Evolutionary conservation across 345 rosid species (phyloP).

Genomic region (Rhodomyrtus tomentosa): DNA sequence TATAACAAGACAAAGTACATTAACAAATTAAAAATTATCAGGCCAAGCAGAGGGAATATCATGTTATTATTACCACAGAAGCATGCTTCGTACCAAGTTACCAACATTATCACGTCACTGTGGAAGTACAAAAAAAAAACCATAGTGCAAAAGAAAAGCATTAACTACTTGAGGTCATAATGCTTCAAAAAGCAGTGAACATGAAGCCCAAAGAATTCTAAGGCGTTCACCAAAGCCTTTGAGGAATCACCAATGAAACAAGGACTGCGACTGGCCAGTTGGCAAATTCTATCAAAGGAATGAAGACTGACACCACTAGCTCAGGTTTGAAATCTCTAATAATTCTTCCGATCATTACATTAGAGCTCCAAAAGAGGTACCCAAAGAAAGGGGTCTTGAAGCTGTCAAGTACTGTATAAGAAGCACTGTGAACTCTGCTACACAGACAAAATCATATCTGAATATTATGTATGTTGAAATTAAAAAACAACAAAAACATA

Average conservation of each 20-base stretch:
- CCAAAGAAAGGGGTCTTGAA: background rate
- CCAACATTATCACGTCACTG: background rate
- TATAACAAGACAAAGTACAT: constrained; percentile 9
- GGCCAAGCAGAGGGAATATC: background rate
- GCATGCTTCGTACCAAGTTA: background rate
- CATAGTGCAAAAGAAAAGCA: background rate
- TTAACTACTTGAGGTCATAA: background rate
- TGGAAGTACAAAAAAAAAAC: background rate
- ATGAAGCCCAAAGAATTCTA: background rate
- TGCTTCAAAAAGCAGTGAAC: background rate
- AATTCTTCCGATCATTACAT: background rate
- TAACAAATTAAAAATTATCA: background rate
- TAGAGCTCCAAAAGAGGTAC: background rate
- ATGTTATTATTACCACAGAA: background rate
- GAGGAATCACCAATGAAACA: background rate
- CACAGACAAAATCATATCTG: background rate
- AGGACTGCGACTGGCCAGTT: background rate
- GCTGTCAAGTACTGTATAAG: background rate
- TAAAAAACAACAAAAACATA: background rate
- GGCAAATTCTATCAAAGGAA: background rate
- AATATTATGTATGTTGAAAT: background rate
- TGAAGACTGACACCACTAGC: background rate
- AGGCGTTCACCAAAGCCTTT: background rate
- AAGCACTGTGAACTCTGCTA: background rate
- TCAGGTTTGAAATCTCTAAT: background rate